A percentile compares a stretch with the other conserved stretches of the same genome.
phyloP scores from a whole-genome alignment of 805 yeast genomes.

The Dipodascopsis uninucleata region DNA sequence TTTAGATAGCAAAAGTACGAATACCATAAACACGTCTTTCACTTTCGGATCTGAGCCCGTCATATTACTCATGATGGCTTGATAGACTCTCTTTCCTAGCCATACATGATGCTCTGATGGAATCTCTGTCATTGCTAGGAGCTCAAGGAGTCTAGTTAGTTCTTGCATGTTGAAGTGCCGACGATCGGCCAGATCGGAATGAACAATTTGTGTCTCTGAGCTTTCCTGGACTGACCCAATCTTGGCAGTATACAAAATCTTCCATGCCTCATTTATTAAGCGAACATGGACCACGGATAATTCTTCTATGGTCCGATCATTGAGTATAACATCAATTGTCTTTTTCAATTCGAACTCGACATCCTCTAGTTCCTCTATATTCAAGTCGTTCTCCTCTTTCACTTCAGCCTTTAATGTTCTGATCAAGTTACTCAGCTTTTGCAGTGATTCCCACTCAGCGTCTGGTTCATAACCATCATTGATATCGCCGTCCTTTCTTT shows the following conservation, averaged over 20 bases:
- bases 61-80: constrained; percentile 6
- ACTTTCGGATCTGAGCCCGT: background rate
- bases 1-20: constrained; percentile 15
- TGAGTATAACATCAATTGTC: constrained; percentile 14
- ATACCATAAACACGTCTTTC: constrained; percentile 20
- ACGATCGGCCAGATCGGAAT: constrained; percentile 1
- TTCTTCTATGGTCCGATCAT: constrained; percentile 9
- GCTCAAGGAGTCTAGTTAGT: constrained; percentile 8
- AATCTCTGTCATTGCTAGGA: constrained; percentile 9
- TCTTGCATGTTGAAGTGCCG: constrained; percentile 10
- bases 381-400: background rate
- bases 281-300: constrained; percentile 20
- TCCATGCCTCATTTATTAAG: constrained; percentile 23
- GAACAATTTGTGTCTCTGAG: constrained; percentile 8
- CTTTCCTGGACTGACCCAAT: constrained; percentile 9
- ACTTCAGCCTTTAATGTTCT: constrained; percentile 19
- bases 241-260: constrained; percentile 14
- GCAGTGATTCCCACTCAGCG: constrained; percentile 25
- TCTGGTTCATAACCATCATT: constrained; percentile 19
- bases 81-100: constrained; percentile 21
- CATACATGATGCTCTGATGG: constrained; percentile 19
- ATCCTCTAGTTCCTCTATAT: constrained; percentile 6
- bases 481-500: constrained; percentile 3
- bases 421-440: constrained; percentile 16
- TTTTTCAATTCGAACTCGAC: constrained; percentile 16